Conservation (phyloP, 208 protist genomes). For the Trypanosoma caninum region DNA sequence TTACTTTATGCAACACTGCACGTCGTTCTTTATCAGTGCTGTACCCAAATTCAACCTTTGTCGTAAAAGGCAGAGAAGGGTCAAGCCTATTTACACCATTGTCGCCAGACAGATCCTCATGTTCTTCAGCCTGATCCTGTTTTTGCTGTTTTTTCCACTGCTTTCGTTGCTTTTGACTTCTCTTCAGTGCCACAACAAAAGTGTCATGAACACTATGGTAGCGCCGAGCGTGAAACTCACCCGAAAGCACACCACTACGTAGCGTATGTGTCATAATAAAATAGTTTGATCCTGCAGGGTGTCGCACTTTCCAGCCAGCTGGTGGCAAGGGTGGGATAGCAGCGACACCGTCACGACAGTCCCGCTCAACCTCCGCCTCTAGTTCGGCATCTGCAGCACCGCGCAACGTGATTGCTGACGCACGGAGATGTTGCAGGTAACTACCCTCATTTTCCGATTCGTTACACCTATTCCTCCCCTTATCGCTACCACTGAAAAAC, state of each 20-base stretch:
- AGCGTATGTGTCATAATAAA: constrained; percentile 49
- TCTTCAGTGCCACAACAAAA: constrained; percentile 11
- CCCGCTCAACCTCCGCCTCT: constrained; percentile 63
- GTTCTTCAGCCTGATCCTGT: neutral
- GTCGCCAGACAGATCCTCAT: neutral
- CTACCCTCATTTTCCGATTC: constrained; percentile 10
- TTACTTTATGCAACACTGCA: neutral
- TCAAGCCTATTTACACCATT: neutral
- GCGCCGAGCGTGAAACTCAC: constrained; percentile 15
- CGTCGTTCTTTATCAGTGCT: neutral
- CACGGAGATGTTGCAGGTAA: constrained; percentile 19
- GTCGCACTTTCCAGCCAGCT: constrained; percentile 57
- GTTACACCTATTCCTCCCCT: neutral
- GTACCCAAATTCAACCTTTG: constrained; percentile 13
- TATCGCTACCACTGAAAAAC: too few species aligned
- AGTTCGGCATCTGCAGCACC: constrained; percentile 39
- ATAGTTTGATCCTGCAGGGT: constrained; percentile 45
- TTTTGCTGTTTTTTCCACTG: neutral
- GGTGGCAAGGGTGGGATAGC: constrained; percentile 77
- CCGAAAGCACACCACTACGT: constrained; percentile 1
- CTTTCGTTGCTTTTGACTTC: neutral
- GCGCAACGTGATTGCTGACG: constrained; percentile 12
- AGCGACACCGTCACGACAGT: constrained; percentile 52
- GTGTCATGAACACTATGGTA: constrained; percentile 65
- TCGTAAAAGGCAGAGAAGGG: neutral